phyloP scores from a whole-genome alignment of 148 eudicot species.

The Spergularia bocconei region DNA sequence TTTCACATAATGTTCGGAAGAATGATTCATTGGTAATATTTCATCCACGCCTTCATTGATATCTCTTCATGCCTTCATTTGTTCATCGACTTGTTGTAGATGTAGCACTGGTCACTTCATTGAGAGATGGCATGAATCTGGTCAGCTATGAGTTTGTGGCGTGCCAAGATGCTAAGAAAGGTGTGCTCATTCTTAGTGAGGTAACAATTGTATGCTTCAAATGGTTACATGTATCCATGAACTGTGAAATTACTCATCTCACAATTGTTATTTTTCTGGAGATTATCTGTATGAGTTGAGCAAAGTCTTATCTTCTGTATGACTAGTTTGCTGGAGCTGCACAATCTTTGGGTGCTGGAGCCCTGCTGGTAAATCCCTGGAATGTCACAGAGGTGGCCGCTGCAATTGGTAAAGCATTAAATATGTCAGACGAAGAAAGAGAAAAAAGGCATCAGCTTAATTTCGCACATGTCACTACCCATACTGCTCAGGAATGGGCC shows the following conservation, averaged over 20 bases:
- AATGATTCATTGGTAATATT: not conserved
- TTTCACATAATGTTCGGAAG: not conserved
- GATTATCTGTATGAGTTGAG: not conserved
- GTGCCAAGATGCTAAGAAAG: constrained; percentile 85
- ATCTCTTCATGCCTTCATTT: constrained; percentile 4
- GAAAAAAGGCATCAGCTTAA: constrained; percentile 79
- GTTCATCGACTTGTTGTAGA: constrained; percentile 35
- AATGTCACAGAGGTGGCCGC: constrained; percentile 90
- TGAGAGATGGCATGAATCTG: constrained; percentile 98
- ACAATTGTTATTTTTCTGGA: not conserved
- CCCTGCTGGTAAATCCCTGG: constrained; percentile 94
- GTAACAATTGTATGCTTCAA: constrained; percentile 33
- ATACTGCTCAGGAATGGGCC: constrained; percentile 98
- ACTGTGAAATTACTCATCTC: not conserved
- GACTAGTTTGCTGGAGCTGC: constrained; percentile 98
- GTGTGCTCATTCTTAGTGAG: constrained; percentile 95
- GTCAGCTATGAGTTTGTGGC: constrained; percentile 97
- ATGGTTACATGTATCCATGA: not conserved
- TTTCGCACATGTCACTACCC: constrained; percentile 70
- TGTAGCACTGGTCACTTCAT: constrained; percentile 89
- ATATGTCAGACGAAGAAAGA: constrained; percentile 91
- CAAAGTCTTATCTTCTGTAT: not conserved
- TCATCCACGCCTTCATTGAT: constrained; percentile 5
- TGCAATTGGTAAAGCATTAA: constrained; percentile 78
- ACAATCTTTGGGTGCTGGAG: constrained; percentile 97